Base-by-base conservation (phyloP, 2,329 filamentous ascomycete species). In the Apiospora phragmitis region DNA sequence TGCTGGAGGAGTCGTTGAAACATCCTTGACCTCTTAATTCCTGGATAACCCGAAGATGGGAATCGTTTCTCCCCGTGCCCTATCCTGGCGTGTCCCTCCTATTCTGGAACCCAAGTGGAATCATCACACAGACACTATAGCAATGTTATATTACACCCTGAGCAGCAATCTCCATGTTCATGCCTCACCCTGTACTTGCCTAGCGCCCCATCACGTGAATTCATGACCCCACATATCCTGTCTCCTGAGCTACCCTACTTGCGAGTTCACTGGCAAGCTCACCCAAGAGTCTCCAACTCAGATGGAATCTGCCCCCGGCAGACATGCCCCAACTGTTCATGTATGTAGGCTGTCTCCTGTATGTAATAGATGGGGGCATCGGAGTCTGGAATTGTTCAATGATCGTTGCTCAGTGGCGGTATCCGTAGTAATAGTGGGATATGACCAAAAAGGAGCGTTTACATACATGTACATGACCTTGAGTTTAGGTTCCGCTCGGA, bases 161-260 rank as follows among this genome's bases (percentile, higher is more conserved):
- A 62, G 55, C 55, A 62, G 55, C 55, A 62, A 62, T 62, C 32
- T 62, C 55, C 55, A 62, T 62, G 29, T 62, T 62, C 55, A 62
- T 62, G 55, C 55, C 21, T n/a, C 55, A 18, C 32, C 21, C 18
- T 62, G 51, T 59, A 32, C 51, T 14, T 55, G 49, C n/a, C 47
- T 24, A 6, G 18, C 32, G 18, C 55, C 5, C 32, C 18, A 29
- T 62, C 55, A 62, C 55, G 55, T 62, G 55, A 38, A 62, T 32
- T 9, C 3, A 7, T 0, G 4, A 9, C 29, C 18, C 55, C 55
- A 38, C 14, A 62, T 24, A n/a, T 62, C 6, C 32, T 12, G 55
- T 38, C 55, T 62, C 55, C 32, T 62, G 55, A 62, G 32, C 55
- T 62, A 38, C 55, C 9, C 14, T 55, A 55, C 49, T 29, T 18